These are phyloP conservation scores for Suhomyces faveliae DNA, from an alignment of 805 yeast genomes.

Conservation along the genomic window DNA sequence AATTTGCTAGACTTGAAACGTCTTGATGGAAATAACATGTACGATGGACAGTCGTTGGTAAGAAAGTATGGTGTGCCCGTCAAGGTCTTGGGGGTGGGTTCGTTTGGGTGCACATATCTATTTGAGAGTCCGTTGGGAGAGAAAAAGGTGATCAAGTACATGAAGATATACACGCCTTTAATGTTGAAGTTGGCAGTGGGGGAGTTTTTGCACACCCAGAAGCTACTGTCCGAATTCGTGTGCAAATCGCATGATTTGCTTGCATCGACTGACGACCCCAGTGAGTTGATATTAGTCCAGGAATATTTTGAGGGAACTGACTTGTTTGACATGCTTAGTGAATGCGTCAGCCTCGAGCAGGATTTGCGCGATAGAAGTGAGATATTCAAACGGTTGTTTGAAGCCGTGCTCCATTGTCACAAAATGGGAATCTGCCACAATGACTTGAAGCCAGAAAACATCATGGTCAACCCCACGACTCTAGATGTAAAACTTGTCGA, in stretches of 20 bases:
- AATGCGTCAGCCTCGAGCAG: background rate
- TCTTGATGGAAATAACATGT: background rate
- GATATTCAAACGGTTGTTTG: constrained; percentile 1
- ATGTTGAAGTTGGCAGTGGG: background rate
- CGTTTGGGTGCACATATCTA: constrained; percentile 6
- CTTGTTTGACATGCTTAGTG: constrained; percentile 3
- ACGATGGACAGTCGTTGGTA: background rate
- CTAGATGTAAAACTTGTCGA: constrained; percentile 6
- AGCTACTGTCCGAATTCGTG: background rate
- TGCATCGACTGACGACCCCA: background rate
- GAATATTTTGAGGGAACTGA: constrained; percentile 8
- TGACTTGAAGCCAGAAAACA: constrained; percentile 9
- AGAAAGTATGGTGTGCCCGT: constrained; percentile 7
- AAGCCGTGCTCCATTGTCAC: constrained; percentile 7
- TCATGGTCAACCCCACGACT: constrained; percentile 4
- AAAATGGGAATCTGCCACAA: constrained; percentile 7
- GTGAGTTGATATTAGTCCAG: constrained; percentile 5
- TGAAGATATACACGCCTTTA: background rate
- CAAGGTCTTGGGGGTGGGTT: constrained; percentile 4
- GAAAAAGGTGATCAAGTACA: constrained; percentile 3
- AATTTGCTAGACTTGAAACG: background rate
- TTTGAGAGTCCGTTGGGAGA: background rate
- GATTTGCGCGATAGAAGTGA: background rate
- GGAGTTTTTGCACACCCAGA: constrained; percentile 3
- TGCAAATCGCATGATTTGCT: constrained; percentile 5